These are phyloP conservation scores for Avena sativa DNA, from an alignment of 176 grass and related monocot species.

Conservation along the genomic window DNA sequence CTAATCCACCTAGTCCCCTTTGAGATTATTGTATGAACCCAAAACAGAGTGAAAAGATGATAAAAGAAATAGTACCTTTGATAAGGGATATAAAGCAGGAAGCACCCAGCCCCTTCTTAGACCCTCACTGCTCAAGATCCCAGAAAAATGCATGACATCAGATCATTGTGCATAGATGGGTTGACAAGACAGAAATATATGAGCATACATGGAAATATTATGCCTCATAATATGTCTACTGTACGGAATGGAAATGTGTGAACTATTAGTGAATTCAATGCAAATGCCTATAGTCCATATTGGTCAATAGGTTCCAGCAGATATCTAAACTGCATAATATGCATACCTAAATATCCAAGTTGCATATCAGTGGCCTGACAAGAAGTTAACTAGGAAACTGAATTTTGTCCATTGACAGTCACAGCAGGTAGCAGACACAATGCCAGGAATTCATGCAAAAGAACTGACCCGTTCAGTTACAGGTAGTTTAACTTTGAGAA, in stretches of 20 bases:
- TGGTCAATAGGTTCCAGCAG: neutral
- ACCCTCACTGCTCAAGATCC: constrained; percentile 70
- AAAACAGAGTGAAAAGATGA: neutral
- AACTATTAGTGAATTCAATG: constrained; percentile 6
- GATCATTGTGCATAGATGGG: constrained; percentile 17
- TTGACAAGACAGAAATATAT: constrained; percentile 3
- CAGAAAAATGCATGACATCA: constrained; percentile 30
- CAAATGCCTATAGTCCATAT: constrained; percentile 17
- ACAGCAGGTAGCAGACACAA: neutral
- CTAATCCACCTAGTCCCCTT: neutral
- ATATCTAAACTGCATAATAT: constrained; percentile 30
- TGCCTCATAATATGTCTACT: neutral
- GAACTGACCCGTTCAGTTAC: neutral
- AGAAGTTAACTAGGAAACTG: constrained; percentile 21
- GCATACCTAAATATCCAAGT: constrained; percentile 17
- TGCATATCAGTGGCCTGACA: constrained; percentile 18
- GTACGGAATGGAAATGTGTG: neutral
- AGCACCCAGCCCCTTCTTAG: constrained; percentile 81
- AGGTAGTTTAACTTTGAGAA: neutral
- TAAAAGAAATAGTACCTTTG: constrained; percentile 51
- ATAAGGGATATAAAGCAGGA: constrained; percentile 63
- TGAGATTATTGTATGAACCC: neutral
- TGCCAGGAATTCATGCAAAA: constrained; percentile 2
- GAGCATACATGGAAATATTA: neutral
- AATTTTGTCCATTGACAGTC: neutral